phyloP scores from a whole-genome alignment of 1,139 yeast genomes.

The Blastobotrys indianensis region DNA sequence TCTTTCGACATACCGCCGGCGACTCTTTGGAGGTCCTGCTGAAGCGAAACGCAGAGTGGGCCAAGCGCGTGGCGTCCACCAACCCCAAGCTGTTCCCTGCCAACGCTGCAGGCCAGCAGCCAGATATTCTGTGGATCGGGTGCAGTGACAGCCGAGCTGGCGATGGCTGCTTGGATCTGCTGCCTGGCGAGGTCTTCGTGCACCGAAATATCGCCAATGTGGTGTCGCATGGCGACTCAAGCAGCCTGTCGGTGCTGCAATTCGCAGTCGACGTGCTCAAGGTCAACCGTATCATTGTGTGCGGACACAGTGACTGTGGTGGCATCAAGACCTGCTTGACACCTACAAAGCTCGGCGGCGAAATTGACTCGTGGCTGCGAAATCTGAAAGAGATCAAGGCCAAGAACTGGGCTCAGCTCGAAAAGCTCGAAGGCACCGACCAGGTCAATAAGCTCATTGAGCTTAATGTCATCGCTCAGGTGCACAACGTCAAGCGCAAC shows the following conservation, averaged over 20 bases:
- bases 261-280: constrained; percentile 85
- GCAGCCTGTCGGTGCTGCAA: constrained; percentile 78
- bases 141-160: constrained; percentile 93
- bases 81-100: constrained; percentile 61
- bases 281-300: constrained; percentile 76
- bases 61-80: constrained; percentile 50
- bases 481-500: constrained; percentile 53
- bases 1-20: constrained; percentile 8
- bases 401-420: constrained; percentile 40
- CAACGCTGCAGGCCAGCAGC: constrained; percentile 81
- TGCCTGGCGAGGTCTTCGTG: constrained; percentile 92
- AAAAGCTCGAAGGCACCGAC: constrained; percentile 35
- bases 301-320: constrained; percentile 99
- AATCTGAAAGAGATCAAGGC: constrained; percentile 69
- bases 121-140: constrained; percentile 94
- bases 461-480: constrained; percentile 66
- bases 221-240: constrained; percentile 63
- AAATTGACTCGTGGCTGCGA: constrained; percentile 71
- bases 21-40: constrained; percentile 51
- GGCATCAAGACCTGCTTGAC: constrained; percentile 86
- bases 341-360: constrained; percentile 64
- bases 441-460: constrained; percentile 67
- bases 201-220: constrained; percentile 90
- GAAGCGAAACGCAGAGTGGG: constrained; percentile 62
- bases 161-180: constrained; percentile 66